phyloP scores from a whole-genome alignment of 768 basidiomycete species.

The Trametes cingulata region DNA sequence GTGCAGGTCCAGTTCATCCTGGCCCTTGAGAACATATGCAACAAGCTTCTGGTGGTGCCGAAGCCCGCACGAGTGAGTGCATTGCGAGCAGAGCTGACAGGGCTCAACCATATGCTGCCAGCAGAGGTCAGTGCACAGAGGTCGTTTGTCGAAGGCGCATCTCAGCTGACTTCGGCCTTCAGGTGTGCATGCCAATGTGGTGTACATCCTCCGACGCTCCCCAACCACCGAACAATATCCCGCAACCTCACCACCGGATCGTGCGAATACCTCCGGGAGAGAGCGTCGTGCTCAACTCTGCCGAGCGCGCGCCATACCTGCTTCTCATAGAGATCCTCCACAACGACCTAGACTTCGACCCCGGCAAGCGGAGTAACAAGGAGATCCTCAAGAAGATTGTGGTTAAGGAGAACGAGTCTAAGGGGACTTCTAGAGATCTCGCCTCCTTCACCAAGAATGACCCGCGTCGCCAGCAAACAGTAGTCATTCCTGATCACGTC shows the following conservation, averaged over 20 bases:
- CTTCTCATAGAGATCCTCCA: conserved; percentile 89
- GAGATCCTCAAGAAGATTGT: conserved; percentile 82
- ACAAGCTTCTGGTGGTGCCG: conserved; percentile 87
- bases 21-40: conserved; percentile 88
- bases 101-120: conserved; percentile 92
- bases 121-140: conserved; percentile 85
- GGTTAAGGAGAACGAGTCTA: conserved; percentile 60
- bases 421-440: conserved; percentile 59
- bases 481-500: conserved; percentile 11
- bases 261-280: conserved; percentile 98
- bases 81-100: conserved; percentile 93
- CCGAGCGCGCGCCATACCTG: conserved; percentile 92
- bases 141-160: too few species aligned
- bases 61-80: conserved; percentile 94
- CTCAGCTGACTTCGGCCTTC: conserved; percentile 7
- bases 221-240: conserved; percentile 38
- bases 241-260: conserved; percentile 86
- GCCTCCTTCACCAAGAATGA: conserved; percentile 31
- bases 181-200: conserved; percentile 92
- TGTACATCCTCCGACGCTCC: conserved; percentile 70
- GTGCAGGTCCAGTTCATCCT: conserved; percentile 82
- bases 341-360: conserved; percentile 92
- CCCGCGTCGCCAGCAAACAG: background rate
- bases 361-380: conserved; percentile 76
- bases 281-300: conserved; percentile 96